Base-by-base conservation (phyloP, 2,329 filamentous ascomycete species). In the Diaporthe sp. region DNA sequence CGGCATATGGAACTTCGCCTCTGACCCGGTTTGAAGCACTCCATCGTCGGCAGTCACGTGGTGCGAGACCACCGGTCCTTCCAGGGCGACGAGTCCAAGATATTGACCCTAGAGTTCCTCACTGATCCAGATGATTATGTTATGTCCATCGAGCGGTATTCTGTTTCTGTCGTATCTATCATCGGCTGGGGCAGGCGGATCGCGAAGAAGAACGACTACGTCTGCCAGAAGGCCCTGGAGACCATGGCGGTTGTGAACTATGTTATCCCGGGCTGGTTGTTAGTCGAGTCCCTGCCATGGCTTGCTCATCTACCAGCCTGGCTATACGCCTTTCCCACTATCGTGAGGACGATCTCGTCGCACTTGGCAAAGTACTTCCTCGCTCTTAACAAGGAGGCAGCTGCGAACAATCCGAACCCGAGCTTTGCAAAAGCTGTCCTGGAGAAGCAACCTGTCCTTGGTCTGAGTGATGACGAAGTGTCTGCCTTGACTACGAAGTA, bases 231-330 rank as follows among this genome's bases (percentile, higher is more conserved):
- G 42, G 37, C 70, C 25, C 17, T 62, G 4, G 55, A 62, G 44
- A 62, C 59, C 3, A 62, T 62, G 57, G 70, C 31, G 9, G n/a
- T 51, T 4, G 57, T 73, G 4, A 51, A 73, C 25, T 73, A 28
- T 53, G 44, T 46, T 9, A 62, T 62, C 42, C 55, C 46, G 7
- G 46, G 59, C 17, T 73, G 70, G 70, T 34, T 73, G n/a, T 19
- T 72, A 15, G 39, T 72, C 44, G 70, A 72, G 22, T 53, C 70
- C n/a, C 22, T 72, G 19, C 70, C 70, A 17, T 72, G 70, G 70
- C 53, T 72, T n/a, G 55, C 70, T 28, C 12, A 62, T 8, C n/a
- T 62, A 22, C 70, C 70, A 28, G 12, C 53, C 7, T 72, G 70
- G 70, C 31, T 72, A 7, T 72, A 72, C 31, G 57, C 70, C 22